Conservation (phyloP, 169 alveolate species). For the Amoebophrya sp. region DNA sequence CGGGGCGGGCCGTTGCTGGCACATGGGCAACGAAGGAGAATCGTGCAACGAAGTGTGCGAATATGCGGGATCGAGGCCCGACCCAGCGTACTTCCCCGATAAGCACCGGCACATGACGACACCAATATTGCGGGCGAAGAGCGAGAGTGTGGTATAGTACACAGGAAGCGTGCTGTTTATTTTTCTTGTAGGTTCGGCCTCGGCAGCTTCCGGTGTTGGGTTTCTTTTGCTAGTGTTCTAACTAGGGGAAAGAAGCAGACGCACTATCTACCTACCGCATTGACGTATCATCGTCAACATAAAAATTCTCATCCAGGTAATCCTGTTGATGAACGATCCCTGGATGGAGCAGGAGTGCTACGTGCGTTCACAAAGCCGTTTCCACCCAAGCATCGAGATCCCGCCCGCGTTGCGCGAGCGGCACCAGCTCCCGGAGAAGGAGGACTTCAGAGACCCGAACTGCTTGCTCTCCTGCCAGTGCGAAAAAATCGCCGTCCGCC, state of each 20-base stretch:
- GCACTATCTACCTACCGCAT: too few species aligned
- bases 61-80: not conserved
- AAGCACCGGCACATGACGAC: not conserved
- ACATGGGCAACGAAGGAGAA: not conserved
- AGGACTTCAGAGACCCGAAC: not conserved
- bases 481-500: not conserved
- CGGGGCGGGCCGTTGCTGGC: not conserved
- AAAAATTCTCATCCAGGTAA: too few species aligned
- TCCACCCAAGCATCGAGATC: not conserved
- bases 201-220: too few species aligned
- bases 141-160: not conserved
- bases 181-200: too few species aligned
- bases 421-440: not conserved
- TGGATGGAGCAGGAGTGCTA: constrained; percentile 24
- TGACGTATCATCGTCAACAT: too few species aligned
- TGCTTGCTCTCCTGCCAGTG: not conserved
- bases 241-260: too few species aligned
- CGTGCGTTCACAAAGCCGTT: not conserved
- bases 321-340: not conserved
- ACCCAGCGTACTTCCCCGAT: not conserved
- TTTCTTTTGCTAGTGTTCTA: too few species aligned
- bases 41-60: not conserved
- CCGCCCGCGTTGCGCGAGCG: not conserved
- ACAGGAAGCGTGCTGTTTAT: too few species aligned
- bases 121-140: not conserved